Conservation (phyloP, 768 basidiomycete genomes). For the Lactifluus rugatus region DNA sequence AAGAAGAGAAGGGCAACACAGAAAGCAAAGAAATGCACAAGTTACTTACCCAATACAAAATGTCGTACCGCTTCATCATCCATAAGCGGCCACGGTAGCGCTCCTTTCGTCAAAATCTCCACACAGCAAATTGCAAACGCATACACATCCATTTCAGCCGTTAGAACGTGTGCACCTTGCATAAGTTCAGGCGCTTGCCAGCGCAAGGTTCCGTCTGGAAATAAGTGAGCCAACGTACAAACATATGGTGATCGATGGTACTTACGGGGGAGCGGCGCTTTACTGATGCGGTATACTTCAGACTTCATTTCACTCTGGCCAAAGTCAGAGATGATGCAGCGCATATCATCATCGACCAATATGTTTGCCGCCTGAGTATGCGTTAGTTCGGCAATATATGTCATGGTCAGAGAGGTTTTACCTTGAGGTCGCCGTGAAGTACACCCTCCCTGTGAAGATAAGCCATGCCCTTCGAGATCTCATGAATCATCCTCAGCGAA, state of each 20-base stretch:
- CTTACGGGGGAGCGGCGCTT: slow-evolving; percentile 29
- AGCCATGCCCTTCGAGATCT: slow-evolving; percentile 74
- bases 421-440: slow-evolving; percentile 78
- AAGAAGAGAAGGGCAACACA: not conserved
- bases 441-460: slow-evolving; percentile 64
- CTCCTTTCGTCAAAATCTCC: slow-evolving; percentile 54
- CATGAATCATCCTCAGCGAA: slow-evolving; percentile 51
- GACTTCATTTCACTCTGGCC: slow-evolving; percentile 74
- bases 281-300: slow-evolving; percentile 55
- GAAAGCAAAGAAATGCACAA: not conserved
- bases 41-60: slow-evolving; percentile 38
- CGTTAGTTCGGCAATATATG: not conserved
- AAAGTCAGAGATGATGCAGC: slow-evolving; percentile 74
- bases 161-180: slow-evolving; percentile 37
- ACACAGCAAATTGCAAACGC: slow-evolving; percentile 58
- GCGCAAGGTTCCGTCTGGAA: slow-evolving; percentile 42
- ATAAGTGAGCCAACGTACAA: not conserved
- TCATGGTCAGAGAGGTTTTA: slow-evolving; percentile 22
- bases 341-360: slow-evolving; percentile 55
- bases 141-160: slow-evolving; percentile 54
- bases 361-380: slow-evolving; percentile 57
- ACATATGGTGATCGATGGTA: slow-evolving; percentile 9
- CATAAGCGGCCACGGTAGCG: slow-evolving; percentile 45
- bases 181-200: slow-evolving; percentile 70
- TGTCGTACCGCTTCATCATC: slow-evolving; percentile 43